Base-by-base conservation (phyloP, 2,329 filamentous ascomycete species). In the Colletotrichum brevisporum region DNA sequence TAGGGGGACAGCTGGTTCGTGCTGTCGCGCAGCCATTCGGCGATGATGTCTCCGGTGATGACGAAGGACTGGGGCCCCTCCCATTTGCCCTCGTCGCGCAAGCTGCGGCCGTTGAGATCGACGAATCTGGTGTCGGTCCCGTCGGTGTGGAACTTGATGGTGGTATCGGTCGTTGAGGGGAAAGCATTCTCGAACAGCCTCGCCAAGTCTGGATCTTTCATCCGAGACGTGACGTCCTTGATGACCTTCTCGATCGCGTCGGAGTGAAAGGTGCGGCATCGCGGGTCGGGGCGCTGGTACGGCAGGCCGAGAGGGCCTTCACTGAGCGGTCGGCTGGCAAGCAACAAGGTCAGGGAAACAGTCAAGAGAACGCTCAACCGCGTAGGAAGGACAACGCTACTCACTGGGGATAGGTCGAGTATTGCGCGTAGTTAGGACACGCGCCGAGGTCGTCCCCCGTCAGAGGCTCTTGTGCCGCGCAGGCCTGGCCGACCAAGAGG, bases 151-250 rank as follows among this genome's bases (percentile, higher is more conserved):
- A 95, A 97, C 75, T 93, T 90, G 72, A 97, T 89, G 0, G 94
- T 97, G 0, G 94, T 97, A 76, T 97, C 94, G 3, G 96, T 89
- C 0, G 93, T 95, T 71, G 96, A 97, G 5, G 95, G 95, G 73
- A 97, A 98, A 2, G 95, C 91, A 77, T 99, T 99, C 78, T 97
- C 94, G 78, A 99, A 99, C 12, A 99, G 85, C 27, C 95, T 90
- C 4, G 95, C 95, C 13, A 99, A 88, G 75, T 98, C 96, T 16
- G 92, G 91, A 75, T 98, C 92, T 68, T 91, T 86, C 83, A 99
- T 92, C 61, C 89, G 91, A 31, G 88, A 86, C 6, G 92, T 96
- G 73, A 99, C 86, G 73, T 98, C 90, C 36, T 89, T 80, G 71
- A 99, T 98, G 59, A 98, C 92, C 75, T 92, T 87, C 79, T 99